Conservation (phyloP, 2,329 filamentous ascomycete genomes). For the Fusarium sp. region DNA sequence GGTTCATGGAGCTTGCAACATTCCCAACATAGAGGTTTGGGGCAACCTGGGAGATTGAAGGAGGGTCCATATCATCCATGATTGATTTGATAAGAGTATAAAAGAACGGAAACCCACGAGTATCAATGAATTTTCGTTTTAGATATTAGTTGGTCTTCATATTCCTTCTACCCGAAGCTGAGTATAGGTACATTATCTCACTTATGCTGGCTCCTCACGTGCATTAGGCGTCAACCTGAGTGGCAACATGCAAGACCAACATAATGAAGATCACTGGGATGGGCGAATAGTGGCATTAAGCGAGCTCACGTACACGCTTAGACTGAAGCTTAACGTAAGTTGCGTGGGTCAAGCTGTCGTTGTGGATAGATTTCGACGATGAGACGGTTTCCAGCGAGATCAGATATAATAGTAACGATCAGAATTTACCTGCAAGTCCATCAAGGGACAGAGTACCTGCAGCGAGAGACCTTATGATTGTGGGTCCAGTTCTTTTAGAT, state of each 20-base stretch:
- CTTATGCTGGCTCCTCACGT: conserved; percentile 30
- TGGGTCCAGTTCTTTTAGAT: background rate
- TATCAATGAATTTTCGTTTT: conserved; percentile 1
- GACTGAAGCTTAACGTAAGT: background rate
- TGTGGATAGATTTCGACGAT: background rate
- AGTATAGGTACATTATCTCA: conserved; percentile 16
- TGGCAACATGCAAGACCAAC: conserved; percentile 22
- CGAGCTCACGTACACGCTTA: background rate
- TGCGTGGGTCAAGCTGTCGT: background rate
- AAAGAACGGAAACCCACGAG: background rate
- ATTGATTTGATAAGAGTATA: background rate
- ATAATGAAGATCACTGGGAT: background rate
- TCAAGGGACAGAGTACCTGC: background rate
- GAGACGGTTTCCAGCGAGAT: background rate
- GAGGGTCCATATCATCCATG: conserved; percentile 34
- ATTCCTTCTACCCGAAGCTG: background rate
- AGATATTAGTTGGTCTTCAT: background rate
- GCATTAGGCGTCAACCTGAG: conserved; percentile 9
- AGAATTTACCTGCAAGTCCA: background rate
- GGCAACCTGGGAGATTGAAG: conserved; percentile 39
- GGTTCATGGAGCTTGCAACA: conserved; percentile 39
- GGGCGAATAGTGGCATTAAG: conserved; percentile 5
- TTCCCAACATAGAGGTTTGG: conserved; percentile 44
- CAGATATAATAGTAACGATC: background rate
- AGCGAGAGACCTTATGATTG: background rate